Evolutionary conservation across 352 stramenopile genomes (phyloP).

Genomic region (Phytopythium oedochilum): DNA sequence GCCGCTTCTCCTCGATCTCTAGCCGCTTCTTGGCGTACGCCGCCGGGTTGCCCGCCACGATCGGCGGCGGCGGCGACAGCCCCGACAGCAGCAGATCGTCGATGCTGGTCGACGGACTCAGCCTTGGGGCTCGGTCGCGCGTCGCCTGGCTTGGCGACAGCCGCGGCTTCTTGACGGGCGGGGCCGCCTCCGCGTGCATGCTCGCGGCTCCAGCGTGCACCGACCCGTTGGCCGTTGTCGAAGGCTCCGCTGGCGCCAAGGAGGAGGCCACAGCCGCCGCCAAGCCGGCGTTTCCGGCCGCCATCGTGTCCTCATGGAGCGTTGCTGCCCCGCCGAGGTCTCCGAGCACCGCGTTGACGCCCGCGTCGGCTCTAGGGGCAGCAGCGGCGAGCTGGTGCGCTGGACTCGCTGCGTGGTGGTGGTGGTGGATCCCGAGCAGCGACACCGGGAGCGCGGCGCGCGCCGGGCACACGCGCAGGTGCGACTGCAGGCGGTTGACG

Average conservation of each 20-base stretch:
- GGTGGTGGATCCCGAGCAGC: background rate
- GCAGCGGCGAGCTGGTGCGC: background rate
- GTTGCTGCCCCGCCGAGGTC: background rate
- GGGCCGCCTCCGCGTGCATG: too few species aligned
- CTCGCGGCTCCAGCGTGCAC: too few species aligned
- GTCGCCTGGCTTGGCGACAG: slow-evolving; percentile 1
- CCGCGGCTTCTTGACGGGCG: slow-evolving; percentile 18
- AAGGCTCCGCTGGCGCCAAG: background rate
- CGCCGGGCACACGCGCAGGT: slow-evolving; percentile 51
- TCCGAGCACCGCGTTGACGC: background rate
- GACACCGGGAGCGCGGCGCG: slow-evolving; percentile 10
- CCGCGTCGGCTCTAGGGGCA: background rate
- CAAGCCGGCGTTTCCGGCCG: background rate
- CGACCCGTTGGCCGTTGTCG: too few species aligned
- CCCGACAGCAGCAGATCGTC: slow-evolving; percentile 15
- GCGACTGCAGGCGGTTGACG: slow-evolving; percentile 60
- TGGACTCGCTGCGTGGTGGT: background rate
- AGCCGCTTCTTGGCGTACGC: slow-evolving; percentile 30
- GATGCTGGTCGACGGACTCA: background rate
- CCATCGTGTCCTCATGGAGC: background rate
- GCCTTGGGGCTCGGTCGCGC: slow-evolving; percentile 1
- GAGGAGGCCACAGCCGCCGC: background rate
- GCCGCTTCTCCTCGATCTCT: slow-evolving; percentile 55
- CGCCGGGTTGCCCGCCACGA: background rate
- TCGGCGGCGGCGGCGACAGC: background rate